Conservation (phyloP, 2,329 filamentous ascomycete genomes). For the Metarhizium sp. region DNA sequence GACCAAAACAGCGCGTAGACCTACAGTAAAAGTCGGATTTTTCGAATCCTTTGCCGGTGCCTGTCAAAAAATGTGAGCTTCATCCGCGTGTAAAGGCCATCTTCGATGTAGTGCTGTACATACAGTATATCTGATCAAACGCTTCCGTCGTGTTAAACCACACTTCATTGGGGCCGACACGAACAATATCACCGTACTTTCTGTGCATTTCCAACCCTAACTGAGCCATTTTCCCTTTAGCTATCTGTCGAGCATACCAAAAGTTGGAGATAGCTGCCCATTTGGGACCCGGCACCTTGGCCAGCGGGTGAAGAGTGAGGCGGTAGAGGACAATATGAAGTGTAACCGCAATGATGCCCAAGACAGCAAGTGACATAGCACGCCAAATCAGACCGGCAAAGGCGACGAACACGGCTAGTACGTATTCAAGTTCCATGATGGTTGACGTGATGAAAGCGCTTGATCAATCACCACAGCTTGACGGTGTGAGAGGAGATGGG, state of each 20-base stretch:
- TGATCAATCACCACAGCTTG: background rate
- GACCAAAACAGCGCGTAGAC: constrained; percentile 7
- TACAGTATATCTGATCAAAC: constrained; percentile 38
- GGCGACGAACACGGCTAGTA: background rate
- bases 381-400: background rate
- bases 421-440: background rate
- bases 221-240: constrained; percentile 30
- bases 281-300: constrained; percentile 35
- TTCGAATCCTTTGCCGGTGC: constrained; percentile 35
- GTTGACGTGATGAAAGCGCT: background rate
- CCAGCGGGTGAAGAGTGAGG: constrained; percentile 33
- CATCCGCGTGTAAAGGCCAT: background rate
- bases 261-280: constrained; percentile 35
- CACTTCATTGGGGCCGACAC: constrained; percentile 43
- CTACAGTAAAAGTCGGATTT: constrained; percentile 45
- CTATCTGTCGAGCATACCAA: constrained; percentile 38
- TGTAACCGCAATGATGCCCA: constrained; percentile 11
- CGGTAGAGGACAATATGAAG: constrained; percentile 22
- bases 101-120: constrained; percentile 5
- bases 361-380: background rate
- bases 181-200: constrained; percentile 39
- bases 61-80: constrained; percentile 17
- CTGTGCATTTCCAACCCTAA: constrained; percentile 35
- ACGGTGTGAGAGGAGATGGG: background rate
- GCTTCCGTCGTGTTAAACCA: constrained; percentile 41